phyloP scores from a whole-genome alignment of 805 yeast genomes.

The Saturnispora sanitii region DNA sequence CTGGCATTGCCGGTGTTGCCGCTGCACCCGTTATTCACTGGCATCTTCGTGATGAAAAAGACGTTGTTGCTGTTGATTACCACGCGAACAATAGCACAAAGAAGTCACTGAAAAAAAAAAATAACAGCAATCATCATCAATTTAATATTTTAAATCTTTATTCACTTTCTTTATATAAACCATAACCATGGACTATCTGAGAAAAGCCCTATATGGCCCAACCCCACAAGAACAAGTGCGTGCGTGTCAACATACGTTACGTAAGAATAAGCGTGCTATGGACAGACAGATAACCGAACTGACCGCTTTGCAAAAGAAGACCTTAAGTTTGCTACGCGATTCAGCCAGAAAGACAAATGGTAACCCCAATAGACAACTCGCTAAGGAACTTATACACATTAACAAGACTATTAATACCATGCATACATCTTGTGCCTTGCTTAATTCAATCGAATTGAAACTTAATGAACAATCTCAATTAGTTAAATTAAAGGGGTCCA shows the following conservation, averaged over 20 bases:
- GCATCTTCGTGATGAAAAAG: too few species aligned
- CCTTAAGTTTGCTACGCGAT: conserved; percentile 64
- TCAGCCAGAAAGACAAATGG: conserved; percentile 70
- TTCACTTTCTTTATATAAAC: too few species aligned
- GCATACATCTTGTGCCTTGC: conserved; percentile 72
- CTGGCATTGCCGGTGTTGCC: too few species aligned
- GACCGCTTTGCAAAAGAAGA: conserved; percentile 54
- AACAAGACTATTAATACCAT: conserved; percentile 67
- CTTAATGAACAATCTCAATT: conserved; percentile 86
- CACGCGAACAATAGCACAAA: too few species aligned
- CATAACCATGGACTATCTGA: conserved; percentile 71
- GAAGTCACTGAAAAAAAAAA: too few species aligned
- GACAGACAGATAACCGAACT: conserved; percentile 68
- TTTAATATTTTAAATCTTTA: too few species aligned
- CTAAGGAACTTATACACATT: conserved; percentile 67
- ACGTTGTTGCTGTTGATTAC: too few species aligned
- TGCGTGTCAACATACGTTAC: conserved; percentile 65
- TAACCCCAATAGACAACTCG: conserved; percentile 68
- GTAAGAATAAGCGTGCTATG: conserved; percentile 76
- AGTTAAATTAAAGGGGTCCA: conserved; percentile 70
- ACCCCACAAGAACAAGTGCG: conserved; percentile 87
- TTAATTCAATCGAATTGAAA: conserved; percentile 80
- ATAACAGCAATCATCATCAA: too few species aligned
- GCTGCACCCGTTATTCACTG: too few species aligned
- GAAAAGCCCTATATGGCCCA: conserved; percentile 90